These are phyloP conservation scores for Phoenix dactylifera DNA, from an alignment of 176 grass and related monocot genomes.

Conservation along the genomic window DNA sequence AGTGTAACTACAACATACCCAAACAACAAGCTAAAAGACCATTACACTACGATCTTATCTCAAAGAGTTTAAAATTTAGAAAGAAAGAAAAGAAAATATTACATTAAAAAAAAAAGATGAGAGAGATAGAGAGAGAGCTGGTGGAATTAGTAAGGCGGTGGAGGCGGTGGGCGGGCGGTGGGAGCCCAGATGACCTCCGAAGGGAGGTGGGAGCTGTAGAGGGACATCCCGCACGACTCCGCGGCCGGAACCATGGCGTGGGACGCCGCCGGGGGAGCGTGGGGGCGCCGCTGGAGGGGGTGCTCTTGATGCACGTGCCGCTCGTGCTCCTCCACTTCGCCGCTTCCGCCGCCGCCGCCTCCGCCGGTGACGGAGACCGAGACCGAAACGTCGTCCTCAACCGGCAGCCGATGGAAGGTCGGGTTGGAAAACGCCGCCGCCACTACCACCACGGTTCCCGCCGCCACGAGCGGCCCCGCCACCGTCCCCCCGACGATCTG, in stretches of 20 bases:
- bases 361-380: conserved; percentile 42
- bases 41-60: no score
- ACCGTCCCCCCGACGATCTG: conserved; percentile 80
- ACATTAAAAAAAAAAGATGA: not conserved
- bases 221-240: conserved; percentile 37
- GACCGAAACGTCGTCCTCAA: conserved; percentile 45
- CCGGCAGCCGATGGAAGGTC: conserved; percentile 79
- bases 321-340: conserved; percentile 2
- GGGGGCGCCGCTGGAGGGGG: conserved; percentile 21
- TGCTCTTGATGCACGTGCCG: conserved; percentile 19
- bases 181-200: conserved; percentile 67
- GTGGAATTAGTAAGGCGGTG: conserved; percentile 43
- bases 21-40: no score
- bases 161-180: conserved; percentile 35
- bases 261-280: conserved; percentile 17
- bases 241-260: conserved; percentile 13
- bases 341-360: conserved; percentile 30
- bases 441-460: conserved; percentile 57
- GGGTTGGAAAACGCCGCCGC: conserved; percentile 75
- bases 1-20: no score
- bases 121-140: not conserved
- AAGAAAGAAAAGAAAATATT: no score
- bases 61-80: no score
- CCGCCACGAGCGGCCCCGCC: conserved; percentile 56
- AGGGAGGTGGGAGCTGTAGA: conserved; percentile 49